Evolutionary conservation across 139 green algal genomes (phyloP).

Genomic region (Chlamydomonas urium): DNA sequence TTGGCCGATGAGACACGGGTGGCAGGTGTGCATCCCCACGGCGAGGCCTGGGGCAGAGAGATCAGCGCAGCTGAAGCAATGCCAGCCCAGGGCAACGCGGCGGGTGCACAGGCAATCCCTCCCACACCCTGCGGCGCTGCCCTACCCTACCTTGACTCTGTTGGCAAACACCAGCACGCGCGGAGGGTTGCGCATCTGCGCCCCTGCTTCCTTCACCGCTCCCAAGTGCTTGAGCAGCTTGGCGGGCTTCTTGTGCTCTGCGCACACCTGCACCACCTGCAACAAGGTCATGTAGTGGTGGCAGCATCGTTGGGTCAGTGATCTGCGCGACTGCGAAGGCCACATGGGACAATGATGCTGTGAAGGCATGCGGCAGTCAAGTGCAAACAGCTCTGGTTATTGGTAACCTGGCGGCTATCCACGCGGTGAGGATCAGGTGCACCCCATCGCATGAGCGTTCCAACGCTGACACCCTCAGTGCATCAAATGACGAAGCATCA

Average conservation of each 20-base stretch:
- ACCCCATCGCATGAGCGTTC: too few relatives aligned
- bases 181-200: slow-evolving; percentile 45
- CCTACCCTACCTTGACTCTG: slow-evolving; percentile 61
- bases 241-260: slow-evolving; percentile 82
- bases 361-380: too few relatives aligned
- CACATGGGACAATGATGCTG: neutral
- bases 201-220: slow-evolving; percentile 50
- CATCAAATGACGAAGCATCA: too few relatives aligned
- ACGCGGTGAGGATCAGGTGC: too few relatives aligned
- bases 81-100: neutral
- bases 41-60: too few relatives aligned
- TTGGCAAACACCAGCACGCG: slow-evolving; percentile 87
- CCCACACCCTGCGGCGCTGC: neutral
- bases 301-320: neutral
- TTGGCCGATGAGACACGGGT: neutral
- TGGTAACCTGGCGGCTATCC: too few relatives aligned
- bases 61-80: too few relatives aligned
- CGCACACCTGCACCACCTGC: slow-evolving; percentile 81
- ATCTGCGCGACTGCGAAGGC: neutral
- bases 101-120: neutral
- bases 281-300: neutral
- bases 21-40: too few relatives aligned
- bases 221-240: slow-evolving; percentile 79
- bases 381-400: too few relatives aligned
- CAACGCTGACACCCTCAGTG: too few relatives aligned